Evolutionary conservation across 306 rosid genomes (phyloP).

Genomic region (Corylus americana): DNA sequence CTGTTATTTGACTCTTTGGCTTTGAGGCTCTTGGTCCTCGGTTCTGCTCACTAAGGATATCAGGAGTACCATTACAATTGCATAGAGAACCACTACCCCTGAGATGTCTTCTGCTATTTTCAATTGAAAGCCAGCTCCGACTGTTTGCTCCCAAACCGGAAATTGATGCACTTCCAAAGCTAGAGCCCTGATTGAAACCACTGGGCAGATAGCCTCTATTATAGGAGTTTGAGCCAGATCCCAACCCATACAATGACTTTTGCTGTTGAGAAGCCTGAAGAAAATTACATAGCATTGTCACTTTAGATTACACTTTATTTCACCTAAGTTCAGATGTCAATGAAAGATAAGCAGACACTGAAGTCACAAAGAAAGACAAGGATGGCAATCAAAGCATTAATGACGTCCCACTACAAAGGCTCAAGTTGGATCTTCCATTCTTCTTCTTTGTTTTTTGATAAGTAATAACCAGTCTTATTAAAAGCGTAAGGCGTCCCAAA

Average conservation of each 20-base stretch:
- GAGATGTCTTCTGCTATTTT: constrained; percentile 54
- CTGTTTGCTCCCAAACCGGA: constrained; percentile 40
- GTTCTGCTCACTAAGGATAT: constrained; percentile 76
- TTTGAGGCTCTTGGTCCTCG: constrained; percentile 88
- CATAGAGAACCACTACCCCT: constrained; percentile 55
- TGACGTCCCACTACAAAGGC: neutral
- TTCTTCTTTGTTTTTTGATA: too few relatives aligned
- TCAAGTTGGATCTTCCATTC: neutral
- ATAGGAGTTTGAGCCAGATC: constrained; percentile 70
- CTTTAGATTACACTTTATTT: neutral
- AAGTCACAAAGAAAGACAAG: neutral
- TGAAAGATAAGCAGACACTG: constrained; percentile 14
- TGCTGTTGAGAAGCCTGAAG: constrained; percentile 75
- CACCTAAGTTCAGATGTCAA: constrained; percentile 9
- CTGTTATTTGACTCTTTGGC: constrained; percentile 54
- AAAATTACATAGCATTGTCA: constrained; percentile 26
- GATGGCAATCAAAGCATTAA: neutral
- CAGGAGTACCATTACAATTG: constrained; percentile 70
- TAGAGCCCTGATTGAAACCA: constrained; percentile 52
- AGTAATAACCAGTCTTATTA: too few relatives aligned
- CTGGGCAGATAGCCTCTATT: constrained; percentile 59
- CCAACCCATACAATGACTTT: constrained; percentile 63
- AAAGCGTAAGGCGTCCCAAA: too few relatives aligned
- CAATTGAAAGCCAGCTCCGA: constrained; percentile 56
- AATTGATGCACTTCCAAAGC: constrained; percentile 46